phyloP scores from a whole-genome alignment of 345 rosid species.

The Citrus australasica region DNA sequence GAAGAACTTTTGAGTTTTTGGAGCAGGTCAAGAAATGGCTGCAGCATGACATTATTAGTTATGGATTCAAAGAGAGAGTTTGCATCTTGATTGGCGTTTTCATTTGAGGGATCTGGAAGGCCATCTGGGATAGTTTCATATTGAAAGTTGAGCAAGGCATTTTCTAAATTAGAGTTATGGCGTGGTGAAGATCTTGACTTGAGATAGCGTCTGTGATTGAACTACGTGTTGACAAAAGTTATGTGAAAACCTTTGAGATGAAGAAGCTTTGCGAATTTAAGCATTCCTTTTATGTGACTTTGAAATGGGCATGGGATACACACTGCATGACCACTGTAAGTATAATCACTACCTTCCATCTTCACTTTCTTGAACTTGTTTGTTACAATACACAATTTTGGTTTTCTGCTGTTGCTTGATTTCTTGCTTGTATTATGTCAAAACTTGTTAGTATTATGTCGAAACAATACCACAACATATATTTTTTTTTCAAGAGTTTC shows the following conservation, averaged over 20 bases:
- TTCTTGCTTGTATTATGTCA: neutral
- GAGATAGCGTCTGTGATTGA: slow-evolving; percentile 5
- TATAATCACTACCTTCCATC: neutral
- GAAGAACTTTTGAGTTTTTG: neutral
- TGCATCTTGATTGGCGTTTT: neutral
- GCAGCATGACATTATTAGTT: neutral
- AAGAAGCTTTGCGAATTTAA: neutral
- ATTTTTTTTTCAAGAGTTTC: too few species aligned
- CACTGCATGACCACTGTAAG: neutral
- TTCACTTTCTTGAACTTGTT: neutral
- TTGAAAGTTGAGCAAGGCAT: neutral
- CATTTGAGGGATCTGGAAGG: neutral
- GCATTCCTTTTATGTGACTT: neutral
- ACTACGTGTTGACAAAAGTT: neutral
- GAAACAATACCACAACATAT: too few species aligned
- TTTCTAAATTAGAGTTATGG: neutral
- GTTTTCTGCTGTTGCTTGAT: neutral
- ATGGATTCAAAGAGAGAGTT: neutral
- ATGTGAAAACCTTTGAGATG: neutral
- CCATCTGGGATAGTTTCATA: slow-evolving; percentile 6
- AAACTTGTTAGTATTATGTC: too few species aligned
- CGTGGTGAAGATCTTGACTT: neutral
- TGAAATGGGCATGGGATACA: neutral
- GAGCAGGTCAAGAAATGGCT: neutral
- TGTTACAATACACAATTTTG: neutral